Percentiles rank a stretch among this genome's conserved stretches.
Conservation (phyloP, 2,329 filamentous ascomycete genomes). For the Talaromyces albobiverticillius region DNA sequence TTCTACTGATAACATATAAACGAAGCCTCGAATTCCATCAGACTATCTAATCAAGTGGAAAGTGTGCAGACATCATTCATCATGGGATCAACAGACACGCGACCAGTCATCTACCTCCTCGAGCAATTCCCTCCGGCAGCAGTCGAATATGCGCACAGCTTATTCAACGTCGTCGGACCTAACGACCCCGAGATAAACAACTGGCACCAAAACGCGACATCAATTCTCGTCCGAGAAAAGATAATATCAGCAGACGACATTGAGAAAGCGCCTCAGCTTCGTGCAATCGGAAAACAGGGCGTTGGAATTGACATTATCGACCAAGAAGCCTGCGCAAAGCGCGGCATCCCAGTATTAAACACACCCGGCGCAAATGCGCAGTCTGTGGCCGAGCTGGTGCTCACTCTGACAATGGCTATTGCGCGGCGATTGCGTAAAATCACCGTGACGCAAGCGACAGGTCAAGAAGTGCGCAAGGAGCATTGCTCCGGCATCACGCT, state of each 20-base stretch:
- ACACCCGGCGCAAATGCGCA: conserved; percentile 47
- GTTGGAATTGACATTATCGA: conserved; percentile 50
- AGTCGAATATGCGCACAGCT: conserved; percentile 30
- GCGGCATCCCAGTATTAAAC: conserved; percentile 46
- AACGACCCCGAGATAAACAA: conserved; percentile 32
- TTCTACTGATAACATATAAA: too few relatives aligned
- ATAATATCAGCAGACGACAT: conserved; percentile 40
- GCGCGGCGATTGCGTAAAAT: conserved; percentile 34
- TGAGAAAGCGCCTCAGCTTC: conserved; percentile 32
- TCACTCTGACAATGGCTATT: conserved; percentile 36
- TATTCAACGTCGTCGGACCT: conserved; percentile 40
- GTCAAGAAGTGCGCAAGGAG: conserved; percentile 34
- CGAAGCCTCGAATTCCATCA: too few relatives aligned
- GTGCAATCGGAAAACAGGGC: conserved; percentile 48
- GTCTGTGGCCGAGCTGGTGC: conserved; percentile 40
- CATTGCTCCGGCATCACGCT: conserved; percentile 40
- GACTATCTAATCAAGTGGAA: too few relatives aligned
- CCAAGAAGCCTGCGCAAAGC: conserved; percentile 34
- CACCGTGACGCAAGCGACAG: conserved; percentile 24
- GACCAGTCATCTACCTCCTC: conserved; percentile 42
- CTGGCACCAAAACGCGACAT: conserved; percentile 43
- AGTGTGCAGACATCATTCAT: too few relatives aligned
- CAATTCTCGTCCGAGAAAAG: conserved; percentile 39
- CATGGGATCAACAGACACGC: conserved; percentile 13
- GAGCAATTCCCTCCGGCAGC: conserved; percentile 40